phyloP scores from a whole-genome alignment of 176 grass and related monocot genomes.

The Luzula sylvatica region DNA sequence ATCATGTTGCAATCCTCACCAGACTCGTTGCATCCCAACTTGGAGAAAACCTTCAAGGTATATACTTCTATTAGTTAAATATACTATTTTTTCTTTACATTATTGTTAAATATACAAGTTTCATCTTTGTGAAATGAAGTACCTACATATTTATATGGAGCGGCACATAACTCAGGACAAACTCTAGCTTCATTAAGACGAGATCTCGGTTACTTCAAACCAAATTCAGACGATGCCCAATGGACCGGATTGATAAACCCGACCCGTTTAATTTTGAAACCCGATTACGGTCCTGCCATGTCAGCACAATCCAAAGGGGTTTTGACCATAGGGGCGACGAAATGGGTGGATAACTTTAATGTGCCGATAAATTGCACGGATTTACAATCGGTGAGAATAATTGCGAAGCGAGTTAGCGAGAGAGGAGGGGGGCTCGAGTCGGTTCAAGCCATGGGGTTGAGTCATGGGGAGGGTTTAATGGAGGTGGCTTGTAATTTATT shows the following conservation, averaged over 20 bases:
- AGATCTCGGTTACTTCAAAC: slow-evolving; percentile 49
- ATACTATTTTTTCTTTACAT: background rate
- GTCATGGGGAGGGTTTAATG: slow-evolving; percentile 32
- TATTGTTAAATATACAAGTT: background rate
- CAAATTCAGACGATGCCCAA: slow-evolving; percentile 30
- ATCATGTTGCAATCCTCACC: slow-evolving; percentile 39
- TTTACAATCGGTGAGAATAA: slow-evolving; percentile 31
- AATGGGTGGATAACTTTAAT: slow-evolving; percentile 42
- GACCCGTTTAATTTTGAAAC: slow-evolving; percentile 33
- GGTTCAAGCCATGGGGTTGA: slow-evolving; percentile 56
- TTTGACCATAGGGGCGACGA: slow-evolving; percentile 32
- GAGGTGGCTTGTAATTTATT: slow-evolving; percentile 60
- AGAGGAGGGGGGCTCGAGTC: slow-evolving; percentile 42
- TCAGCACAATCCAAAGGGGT: slow-evolving; percentile 34
- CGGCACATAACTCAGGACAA: slow-evolving; percentile 35
- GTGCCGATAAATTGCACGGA: slow-evolving; percentile 40
- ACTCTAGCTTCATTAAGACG: slow-evolving; percentile 31
- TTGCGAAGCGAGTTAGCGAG: slow-evolving; percentile 39
- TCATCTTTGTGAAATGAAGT: slow-evolving; percentile 37
- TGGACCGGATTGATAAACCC: slow-evolving; percentile 46
- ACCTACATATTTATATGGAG: slow-evolving; percentile 59
- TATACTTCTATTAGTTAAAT: background rate
- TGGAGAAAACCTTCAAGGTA: slow-evolving; percentile 48
- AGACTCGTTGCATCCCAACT: slow-evolving; percentile 43
- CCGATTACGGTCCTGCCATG: slow-evolving; percentile 33